A percentile compares a stretch with the other conserved stretches of the same genome.
Conservation (phyloP, 805 yeast species). For the Kregervanrija pseudodelftensis region DNA sequence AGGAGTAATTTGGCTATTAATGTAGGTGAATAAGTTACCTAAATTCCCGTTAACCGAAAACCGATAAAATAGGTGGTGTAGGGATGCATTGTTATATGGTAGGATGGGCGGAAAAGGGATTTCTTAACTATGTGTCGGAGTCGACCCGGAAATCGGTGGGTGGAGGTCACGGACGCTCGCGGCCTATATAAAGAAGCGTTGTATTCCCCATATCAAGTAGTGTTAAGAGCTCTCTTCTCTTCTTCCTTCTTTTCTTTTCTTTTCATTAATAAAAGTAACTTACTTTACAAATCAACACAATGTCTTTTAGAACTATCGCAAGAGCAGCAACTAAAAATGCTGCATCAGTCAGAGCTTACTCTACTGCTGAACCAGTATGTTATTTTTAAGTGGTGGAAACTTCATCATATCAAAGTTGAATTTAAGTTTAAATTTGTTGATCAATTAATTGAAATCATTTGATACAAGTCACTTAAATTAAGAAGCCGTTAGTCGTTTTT, state of each 20-base stretch:
- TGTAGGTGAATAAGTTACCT: no score
- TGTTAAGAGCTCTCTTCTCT: not conserved
- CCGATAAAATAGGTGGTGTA: no score
- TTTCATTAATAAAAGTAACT: not conserved
- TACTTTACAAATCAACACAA: not conserved
- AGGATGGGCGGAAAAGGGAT: not conserved
- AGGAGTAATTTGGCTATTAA: no score
- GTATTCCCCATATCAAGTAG: no score
- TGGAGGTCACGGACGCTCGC: no score
- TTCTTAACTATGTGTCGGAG: slow-evolving; percentile 4
- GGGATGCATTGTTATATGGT: not conserved
- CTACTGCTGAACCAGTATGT: slow-evolving; percentile 33
- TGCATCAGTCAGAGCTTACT: slow-evolving; percentile 26
- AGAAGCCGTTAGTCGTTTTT: no score
- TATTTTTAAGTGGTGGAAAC: not conserved
- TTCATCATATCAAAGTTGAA: not conserved
- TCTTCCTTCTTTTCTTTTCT: not conserved
- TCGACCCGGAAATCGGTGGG: no score
- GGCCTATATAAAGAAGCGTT: no score
- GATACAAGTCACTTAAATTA: not conserved
- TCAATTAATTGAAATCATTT: not conserved
- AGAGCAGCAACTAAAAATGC: slow-evolving; percentile 23
- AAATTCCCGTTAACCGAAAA: no score
- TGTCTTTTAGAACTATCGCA: slow-evolving; percentile 25
- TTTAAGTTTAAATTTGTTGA: not conserved